Base-by-base conservation (phyloP, 1,139 yeast species). In the Debaryomycetaceae sp. region DNA sequence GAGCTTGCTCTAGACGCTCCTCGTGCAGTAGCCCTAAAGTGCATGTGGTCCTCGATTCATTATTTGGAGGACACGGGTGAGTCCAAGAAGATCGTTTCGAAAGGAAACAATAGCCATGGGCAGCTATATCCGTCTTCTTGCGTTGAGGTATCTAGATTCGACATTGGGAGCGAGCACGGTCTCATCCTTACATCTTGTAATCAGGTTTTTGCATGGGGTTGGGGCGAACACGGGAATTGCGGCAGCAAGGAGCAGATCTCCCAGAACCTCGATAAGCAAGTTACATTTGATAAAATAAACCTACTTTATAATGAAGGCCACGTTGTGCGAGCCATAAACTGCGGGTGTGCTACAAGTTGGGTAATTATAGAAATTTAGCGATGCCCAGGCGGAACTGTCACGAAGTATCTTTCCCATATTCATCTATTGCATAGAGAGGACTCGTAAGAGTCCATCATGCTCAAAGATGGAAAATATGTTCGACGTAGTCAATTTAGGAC, bases 221-320 rank as follows among this genome's bases (percentile, higher is more conserved):
- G 99, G 99, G 97, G 97, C 24, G 99, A 93, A 59, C 99, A 93
- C 60, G 98, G 99, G 0, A 93, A 93, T 59, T 91, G 98, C 65
- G 98, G 98, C 0, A 51, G 49, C 1, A 63, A 55, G 34, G 37
- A 40, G 3, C 39, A 57, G 13, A 51, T 50, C 17, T 46, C 47
- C 9, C 50, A 45, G n/a, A 48, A 47, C 9, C 49, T 45, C 14
- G 55, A 50, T 1, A 62, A 56, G 5, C 58, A 59, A 5, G 76
- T 70, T 3, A 66, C 72, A 0, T 78, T 72, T 47, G 62, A 63
- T 46, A 59, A 65, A 39, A 51, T 76, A 34, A 78, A 75, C 47
- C 45, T 42, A 17, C 41, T 80, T n/a, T 75, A 73, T 53, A 41
- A 51, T 4, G 59, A 52, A 2, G 5, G 13, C 0, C 54, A 55